Percentiles rank a stretch among this genome's conserved stretches.
phyloP scores from a whole-genome alignment of 2,329 filamentous ascomycete genomes.

The Alternaria sp. region DNA sequence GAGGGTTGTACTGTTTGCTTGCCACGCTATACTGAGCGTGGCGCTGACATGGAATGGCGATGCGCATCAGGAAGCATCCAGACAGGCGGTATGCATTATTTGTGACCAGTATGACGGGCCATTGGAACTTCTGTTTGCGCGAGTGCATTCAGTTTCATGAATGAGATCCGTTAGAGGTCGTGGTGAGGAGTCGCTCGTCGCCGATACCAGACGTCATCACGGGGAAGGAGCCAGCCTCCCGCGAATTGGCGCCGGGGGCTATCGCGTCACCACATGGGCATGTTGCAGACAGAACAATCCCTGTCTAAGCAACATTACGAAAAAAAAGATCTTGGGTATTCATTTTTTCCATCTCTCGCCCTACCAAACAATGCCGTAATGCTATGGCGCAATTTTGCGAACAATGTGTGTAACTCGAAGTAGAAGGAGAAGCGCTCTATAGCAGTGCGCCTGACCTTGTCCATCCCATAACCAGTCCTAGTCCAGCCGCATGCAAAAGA shows the following conservation, averaged over 20 bases:
- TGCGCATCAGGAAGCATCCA: background rate
- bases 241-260: background rate
- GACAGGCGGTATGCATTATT: background rate
- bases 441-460: background rate
- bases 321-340: background rate
- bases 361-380: background rate
- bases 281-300: background rate
- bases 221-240: background rate
- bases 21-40: background rate
- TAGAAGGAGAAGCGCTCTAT: background rate
- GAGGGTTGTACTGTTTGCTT: background rate
- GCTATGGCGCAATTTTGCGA: background rate
- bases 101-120: background rate
- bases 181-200: background rate
- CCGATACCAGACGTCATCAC: background rate
- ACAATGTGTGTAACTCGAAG: background rate
- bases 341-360: background rate
- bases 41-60: slow-evolving; percentile 11
- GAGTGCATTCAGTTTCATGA: too few relatives aligned
- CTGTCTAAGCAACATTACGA: background rate
- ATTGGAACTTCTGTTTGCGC: background rate
- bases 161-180: background rate
- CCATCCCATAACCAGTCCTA: background rate
- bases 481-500: slow-evolving; percentile 1
- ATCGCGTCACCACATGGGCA: background rate